A percentile compares a stretch with the other conserved stretches of the same genome.
Evolutionary conservation across 2,329 filamentous ascomycete genomes (phyloP).

Genomic region (Cercospora nicotianae): DNA sequence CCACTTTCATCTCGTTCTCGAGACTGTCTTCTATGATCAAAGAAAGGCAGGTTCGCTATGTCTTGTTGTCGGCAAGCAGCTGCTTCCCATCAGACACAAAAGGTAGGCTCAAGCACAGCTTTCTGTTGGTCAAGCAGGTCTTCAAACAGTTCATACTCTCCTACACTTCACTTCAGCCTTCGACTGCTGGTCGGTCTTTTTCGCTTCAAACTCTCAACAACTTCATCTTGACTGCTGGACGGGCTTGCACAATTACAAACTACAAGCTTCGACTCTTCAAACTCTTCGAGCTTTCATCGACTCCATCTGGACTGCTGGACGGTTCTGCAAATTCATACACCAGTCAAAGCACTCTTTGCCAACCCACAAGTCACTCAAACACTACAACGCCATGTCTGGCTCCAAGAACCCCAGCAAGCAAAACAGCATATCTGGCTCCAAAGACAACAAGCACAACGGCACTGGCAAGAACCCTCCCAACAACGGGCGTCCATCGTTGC

Average conservation of each 20-base stretch:
- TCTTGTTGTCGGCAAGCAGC: background rate
- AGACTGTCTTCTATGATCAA: background rate
- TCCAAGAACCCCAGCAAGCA: background rate
- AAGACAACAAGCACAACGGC: no score
- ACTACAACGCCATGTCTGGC: background rate
- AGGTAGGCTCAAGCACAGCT: background rate
- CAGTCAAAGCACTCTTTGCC: background rate
- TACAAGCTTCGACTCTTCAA: background rate
- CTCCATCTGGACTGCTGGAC: background rate
- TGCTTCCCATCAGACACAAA: background rate
- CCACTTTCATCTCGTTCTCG: background rate
- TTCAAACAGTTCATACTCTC: background rate
- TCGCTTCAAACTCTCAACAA: background rate
- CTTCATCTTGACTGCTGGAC: background rate
- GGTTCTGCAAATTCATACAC: background rate
- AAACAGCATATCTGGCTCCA: background rate
- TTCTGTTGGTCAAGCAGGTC: background rate
- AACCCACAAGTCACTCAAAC: background rate
- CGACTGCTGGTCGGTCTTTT: background rate
- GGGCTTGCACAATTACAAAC: background rate
- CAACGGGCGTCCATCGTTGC: no score
- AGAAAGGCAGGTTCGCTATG: background rate
- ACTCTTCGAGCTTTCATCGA: background rate
- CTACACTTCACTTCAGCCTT: background rate
- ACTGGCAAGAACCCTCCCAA: no score